phyloP scores from a whole-genome alignment of 2,329 filamentous ascomycete genomes.

The Diaporthe sp. region DNA sequence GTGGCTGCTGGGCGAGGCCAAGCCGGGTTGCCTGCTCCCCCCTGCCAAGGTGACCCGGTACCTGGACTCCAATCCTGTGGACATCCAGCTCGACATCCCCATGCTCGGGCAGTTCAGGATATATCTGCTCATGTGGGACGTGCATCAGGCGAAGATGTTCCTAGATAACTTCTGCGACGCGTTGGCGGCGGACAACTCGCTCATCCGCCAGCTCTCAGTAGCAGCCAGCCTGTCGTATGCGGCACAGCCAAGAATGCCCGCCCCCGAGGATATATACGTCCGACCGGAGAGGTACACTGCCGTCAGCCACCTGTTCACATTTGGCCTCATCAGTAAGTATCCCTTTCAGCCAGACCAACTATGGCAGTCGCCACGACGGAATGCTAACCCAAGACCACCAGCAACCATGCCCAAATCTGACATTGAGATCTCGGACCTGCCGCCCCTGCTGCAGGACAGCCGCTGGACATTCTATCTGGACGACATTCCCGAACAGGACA shows the following conservation, averaged over 20 bases:
- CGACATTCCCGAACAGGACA: slow-evolving; percentile 70
- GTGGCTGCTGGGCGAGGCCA: slow-evolving; percentile 62
- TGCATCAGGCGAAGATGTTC: slow-evolving; percentile 69
- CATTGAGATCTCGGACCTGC: slow-evolving; percentile 77
- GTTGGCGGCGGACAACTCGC: slow-evolving; percentile 64
- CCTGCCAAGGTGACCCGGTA: slow-evolving; percentile 81
- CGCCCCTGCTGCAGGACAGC: slow-evolving; percentile 72
- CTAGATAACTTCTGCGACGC: slow-evolving; percentile 70
- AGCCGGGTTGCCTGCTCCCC: slow-evolving; percentile 69
- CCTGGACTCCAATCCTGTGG: slow-evolving; percentile 83
- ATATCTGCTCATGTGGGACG: slow-evolving; percentile 77
- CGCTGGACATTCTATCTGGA: slow-evolving; percentile 82
- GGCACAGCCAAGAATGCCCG: slow-evolving; percentile 67
- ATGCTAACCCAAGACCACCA: slow-evolving; percentile 44
- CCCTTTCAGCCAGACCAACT: background rate
- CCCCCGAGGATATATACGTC: slow-evolving; percentile 75
- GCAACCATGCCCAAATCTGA: slow-evolving; percentile 72
- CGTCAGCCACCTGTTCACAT: slow-evolving; percentile 78
- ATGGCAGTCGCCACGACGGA: slow-evolving; percentile 41
- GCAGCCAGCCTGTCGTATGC: slow-evolving; percentile 74
- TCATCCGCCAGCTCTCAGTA: slow-evolving; percentile 71
- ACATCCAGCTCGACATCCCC: slow-evolving; percentile 83
- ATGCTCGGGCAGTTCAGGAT: slow-evolving; percentile 83
- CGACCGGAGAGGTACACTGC: slow-evolving; percentile 78
- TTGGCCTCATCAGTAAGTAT: slow-evolving; percentile 74